Percentiles rank a stretch among this genome's conserved stretches.
phyloP scores from a whole-genome alignment of 192 early-diverging fungal species.

The Entomortierella beljakovae region DNA sequence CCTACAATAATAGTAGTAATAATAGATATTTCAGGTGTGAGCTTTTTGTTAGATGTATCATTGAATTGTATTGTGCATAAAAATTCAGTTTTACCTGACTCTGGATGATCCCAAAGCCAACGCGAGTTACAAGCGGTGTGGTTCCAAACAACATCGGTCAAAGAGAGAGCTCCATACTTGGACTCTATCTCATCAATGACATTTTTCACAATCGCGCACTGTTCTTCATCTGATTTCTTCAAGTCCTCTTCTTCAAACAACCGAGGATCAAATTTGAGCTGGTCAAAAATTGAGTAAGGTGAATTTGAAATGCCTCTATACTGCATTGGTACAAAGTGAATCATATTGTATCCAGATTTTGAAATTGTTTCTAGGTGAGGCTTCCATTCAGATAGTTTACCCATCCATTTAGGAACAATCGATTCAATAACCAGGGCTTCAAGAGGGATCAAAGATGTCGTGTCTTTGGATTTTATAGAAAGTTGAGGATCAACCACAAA shows the following conservation, averaged over 20 bases:
- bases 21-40: too few species aligned
- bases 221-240: slow-evolving; percentile 66
- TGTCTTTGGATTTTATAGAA: slow-evolving; percentile 12
- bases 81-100: slow-evolving; percentile 74
- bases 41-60: too few species aligned
- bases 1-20: too few species aligned
- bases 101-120: slow-evolving; percentile 97
- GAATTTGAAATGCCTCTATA: slow-evolving; percentile 92
- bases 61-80: too few species aligned
- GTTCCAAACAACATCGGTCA: slow-evolving; percentile 99
- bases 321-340: slow-evolving; percentile 97
- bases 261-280: slow-evolving; percentile 89
- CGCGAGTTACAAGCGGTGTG: slow-evolving; percentile 94
- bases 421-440: slow-evolving; percentile 93
- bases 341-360: slow-evolving; percentile 95
- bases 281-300: slow-evolving; percentile 97
- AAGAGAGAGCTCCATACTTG: slow-evolving; percentile 77
- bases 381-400: slow-evolving; percentile 82
- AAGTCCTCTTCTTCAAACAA: slow-evolving; percentile 75
- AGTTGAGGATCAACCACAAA: slow-evolving; percentile 94
- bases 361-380: slow-evolving; percentile 75
- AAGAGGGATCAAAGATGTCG: slow-evolving; percentile 70
- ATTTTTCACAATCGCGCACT: slow-evolving; percentile 68
- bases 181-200: slow-evolving; percentile 68
- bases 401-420: slow-evolving; percentile 98